Evolutionary conservation across 495 filamentous ascomycete species (phyloP).

Genomic region (Xylaria cubensis): DNA sequence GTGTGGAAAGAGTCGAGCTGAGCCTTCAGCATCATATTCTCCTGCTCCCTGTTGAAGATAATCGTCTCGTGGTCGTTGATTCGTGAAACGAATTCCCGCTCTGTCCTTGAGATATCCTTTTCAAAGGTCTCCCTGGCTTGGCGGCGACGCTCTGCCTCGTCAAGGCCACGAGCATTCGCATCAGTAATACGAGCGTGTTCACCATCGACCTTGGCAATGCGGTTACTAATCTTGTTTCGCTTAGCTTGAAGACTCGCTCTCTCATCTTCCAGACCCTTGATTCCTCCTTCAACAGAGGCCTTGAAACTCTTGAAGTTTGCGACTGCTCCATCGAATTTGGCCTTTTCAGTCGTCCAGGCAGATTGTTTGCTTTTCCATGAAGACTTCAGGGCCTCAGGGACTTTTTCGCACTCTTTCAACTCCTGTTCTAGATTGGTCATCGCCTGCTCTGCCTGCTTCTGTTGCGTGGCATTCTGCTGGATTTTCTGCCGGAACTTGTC

Average conservation of each 20-base stretch:
- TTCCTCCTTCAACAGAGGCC: constrained; percentile 66
- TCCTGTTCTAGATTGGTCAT: constrained; percentile 65
- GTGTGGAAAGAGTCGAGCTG: constrained; percentile 49
- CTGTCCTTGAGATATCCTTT: constrained; percentile 66
- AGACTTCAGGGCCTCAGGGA: constrained; percentile 71
- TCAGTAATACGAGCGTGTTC: constrained; percentile 80
- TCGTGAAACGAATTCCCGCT: constrained; percentile 51
- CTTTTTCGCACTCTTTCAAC: constrained; percentile 68
- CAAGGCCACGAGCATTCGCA: constrained; percentile 75
- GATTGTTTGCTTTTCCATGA: constrained; percentile 66
- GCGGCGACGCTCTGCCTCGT: constrained; percentile 74
- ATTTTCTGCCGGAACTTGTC: constrained; percentile 82
- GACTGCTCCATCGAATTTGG: constrained; percentile 64
- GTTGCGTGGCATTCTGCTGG: constrained; percentile 76
- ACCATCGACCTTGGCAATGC: constrained; percentile 76
- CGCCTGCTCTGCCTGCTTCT: constrained; percentile 80
- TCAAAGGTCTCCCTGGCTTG: constrained; percentile 71
- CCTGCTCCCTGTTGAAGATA: constrained; percentile 51
- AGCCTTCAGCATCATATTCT: constrained; percentile 47
- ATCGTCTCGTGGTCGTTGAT: constrained; percentile 43
- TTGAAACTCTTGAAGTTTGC: constrained; percentile 68
- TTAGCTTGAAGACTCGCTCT: constrained; percentile 71
- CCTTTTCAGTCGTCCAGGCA: constrained; percentile 67
- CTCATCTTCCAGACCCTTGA: constrained; percentile 70
- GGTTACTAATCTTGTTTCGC: constrained; percentile 76